Conservation (phyloP, 106 monocot genomes). For the Apostasia shenzhenica region DNA sequence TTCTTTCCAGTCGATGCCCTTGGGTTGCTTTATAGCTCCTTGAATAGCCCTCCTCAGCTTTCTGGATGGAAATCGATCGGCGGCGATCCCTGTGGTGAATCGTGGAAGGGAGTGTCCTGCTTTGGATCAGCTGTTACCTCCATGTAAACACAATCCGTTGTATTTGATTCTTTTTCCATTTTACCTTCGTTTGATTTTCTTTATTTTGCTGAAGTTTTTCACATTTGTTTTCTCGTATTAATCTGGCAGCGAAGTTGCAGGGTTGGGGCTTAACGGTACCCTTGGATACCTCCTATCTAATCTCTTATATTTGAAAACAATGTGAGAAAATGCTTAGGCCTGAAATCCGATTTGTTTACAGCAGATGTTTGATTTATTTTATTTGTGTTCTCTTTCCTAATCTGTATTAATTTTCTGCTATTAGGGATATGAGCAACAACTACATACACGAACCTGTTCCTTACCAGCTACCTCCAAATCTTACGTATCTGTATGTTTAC, state of each 20-base stretch:
- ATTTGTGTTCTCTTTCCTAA: not conserved
- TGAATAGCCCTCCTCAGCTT: conserved; percentile 49
- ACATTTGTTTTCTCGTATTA: conserved; percentile 2
- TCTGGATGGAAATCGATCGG: conserved; percentile 51
- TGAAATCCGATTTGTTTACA: no score
- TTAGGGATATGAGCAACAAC: conserved; percentile 86
- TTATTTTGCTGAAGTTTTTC: not conserved
- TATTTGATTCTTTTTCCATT: not conserved
- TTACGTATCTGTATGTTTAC: conserved; percentile 58
- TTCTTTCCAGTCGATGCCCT: conserved; percentile 41
- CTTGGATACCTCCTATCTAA: conserved; percentile 68
- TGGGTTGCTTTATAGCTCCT: conserved; percentile 31
- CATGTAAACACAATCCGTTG: conserved; percentile 25
- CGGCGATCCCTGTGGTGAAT: conserved; percentile 55
- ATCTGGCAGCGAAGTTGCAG: conserved; percentile 51
- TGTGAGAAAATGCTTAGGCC: conserved; percentile 38
- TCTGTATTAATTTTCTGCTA: conserved; percentile 2
- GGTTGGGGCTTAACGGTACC: conserved; percentile 63
- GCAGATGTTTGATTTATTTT: not conserved
- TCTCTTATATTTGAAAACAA: conserved; percentile 58
- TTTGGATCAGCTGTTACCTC: conserved; percentile 37
- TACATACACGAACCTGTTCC: conserved; percentile 63
- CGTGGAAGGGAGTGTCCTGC: conserved; percentile 64
- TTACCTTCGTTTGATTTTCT: not conserved
- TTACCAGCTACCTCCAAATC: conserved; percentile 84